Conservation (phyloP, 1,139 yeast genomes). For the Pichia sp. region DNA sequence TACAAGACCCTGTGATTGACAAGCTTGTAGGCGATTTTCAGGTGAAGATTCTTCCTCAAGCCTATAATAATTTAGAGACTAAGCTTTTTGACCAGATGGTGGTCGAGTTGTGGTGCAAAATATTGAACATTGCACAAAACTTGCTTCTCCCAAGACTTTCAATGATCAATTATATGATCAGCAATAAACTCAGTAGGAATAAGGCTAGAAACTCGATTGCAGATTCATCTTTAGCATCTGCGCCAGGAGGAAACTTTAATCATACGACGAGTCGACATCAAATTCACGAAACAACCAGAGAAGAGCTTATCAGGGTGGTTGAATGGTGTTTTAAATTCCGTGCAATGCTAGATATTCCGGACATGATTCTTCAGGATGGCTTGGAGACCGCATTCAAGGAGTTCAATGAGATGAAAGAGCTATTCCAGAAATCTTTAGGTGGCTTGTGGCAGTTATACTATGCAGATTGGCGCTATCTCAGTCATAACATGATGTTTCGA, state of each 20-base stretch:
- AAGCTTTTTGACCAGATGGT: constrained; percentile 23
- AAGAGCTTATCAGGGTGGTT: constrained; percentile 22
- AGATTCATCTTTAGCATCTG: neutral
- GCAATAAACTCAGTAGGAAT: constrained; percentile 20
- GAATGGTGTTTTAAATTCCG: constrained; percentile 26
- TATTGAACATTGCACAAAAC: constrained; percentile 22
- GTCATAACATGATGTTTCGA: constrained; percentile 15
- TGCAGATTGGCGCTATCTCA: constrained; percentile 18
- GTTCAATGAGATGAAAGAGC: constrained; percentile 14
- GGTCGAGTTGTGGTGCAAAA: constrained; percentile 22
- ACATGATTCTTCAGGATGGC: constrained; percentile 17
- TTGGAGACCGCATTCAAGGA: constrained; percentile 18
- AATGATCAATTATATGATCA: constrained; percentile 18
- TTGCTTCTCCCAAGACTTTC: constrained; percentile 25
- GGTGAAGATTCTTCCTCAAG: constrained; percentile 17
- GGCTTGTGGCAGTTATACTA: constrained; percentile 17
- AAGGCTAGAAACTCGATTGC: neutral
- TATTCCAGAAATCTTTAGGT: constrained; percentile 12
- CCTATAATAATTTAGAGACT: constrained; percentile 25
- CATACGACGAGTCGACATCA: neutral
- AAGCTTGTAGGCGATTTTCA: constrained; percentile 19
- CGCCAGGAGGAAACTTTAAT: neutral
- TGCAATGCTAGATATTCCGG: constrained; percentile 22
- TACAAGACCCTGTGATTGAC: constrained; percentile 20
- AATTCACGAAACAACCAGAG: constrained; percentile 16